Evolutionary conservation across 148 eudicot species (phyloP).

Genomic region (Linanthus parryae): DNA sequence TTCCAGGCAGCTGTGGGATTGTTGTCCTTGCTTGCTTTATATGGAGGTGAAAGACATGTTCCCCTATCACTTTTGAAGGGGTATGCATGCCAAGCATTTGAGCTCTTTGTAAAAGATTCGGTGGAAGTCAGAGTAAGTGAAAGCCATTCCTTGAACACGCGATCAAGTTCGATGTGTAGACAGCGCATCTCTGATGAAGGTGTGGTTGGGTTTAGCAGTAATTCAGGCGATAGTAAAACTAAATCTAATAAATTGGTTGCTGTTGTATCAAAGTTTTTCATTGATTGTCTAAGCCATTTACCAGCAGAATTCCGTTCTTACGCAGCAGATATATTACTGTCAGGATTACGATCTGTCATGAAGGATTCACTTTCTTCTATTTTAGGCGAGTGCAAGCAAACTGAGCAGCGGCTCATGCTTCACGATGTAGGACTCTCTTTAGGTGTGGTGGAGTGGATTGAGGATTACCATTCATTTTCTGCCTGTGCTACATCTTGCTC

Average conservation of each 20-base stretch:
- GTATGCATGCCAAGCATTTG: slow-evolving; percentile 69
- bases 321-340: slow-evolving; percentile 74
- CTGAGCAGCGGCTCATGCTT: slow-evolving; percentile 65
- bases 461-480: slow-evolving; percentile 43
- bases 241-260: slow-evolving; percentile 20
- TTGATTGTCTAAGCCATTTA: slow-evolving; percentile 68
- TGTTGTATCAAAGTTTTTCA: slow-evolving; percentile 43
- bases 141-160: slow-evolving; percentile 1
- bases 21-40: slow-evolving; percentile 56
- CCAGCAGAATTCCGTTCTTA: slow-evolving; percentile 68
- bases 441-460: slow-evolving; percentile 81
- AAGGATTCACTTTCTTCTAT: slow-evolving; percentile 61
- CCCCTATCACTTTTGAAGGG: slow-evolving; percentile 70
- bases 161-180: slow-evolving; percentile 9
- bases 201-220: slow-evolving; percentile 8
- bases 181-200: slow-evolving; percentile 13
- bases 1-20: slow-evolving; percentile 68
- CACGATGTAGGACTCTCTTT: slow-evolving; percentile 82
- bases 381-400: slow-evolving; percentile 49
- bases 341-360: slow-evolving; percentile 54
- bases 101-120: slow-evolving; percentile 42
- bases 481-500: slow-evolving; percentile 25
- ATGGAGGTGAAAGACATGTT: slow-evolving; percentile 65
- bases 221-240: slow-evolving; percentile 13
- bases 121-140: slow-evolving; percentile 17